phyloP scores from a whole-genome alignment of 1,139 yeast species.

The Torulaspora globosa region DNA sequence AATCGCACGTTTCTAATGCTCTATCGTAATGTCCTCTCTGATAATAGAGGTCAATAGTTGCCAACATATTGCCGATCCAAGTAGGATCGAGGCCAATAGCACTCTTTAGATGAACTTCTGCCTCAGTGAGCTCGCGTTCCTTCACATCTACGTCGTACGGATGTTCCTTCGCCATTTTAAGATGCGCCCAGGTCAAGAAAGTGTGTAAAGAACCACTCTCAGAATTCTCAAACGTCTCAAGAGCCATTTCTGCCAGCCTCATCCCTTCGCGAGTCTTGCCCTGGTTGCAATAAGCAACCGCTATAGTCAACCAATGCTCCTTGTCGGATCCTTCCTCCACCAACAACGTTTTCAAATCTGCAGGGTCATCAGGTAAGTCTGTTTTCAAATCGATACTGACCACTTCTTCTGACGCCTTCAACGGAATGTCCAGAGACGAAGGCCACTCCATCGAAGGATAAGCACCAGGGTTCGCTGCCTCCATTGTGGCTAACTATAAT shows the following conservation, averaged over 20 bases:
- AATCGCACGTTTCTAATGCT: conserved; percentile 60
- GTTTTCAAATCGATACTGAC: conserved; percentile 62
- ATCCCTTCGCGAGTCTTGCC: conserved; percentile 59
- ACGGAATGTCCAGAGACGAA: conserved; percentile 54
- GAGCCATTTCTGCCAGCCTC: conserved; percentile 59
- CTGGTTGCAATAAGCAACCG: conserved; percentile 69
- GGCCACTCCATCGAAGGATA: conserved; percentile 36
- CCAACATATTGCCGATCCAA: conserved; percentile 50
- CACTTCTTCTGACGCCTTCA: conserved; percentile 62
- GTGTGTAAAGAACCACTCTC: conserved; percentile 58
- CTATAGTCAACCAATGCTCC: conserved; percentile 80
- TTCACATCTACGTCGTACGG: conserved; percentile 30
- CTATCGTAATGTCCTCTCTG: conserved; percentile 55
- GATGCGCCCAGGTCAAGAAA: conserved; percentile 70
- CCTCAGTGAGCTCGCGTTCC: conserved; percentile 34
- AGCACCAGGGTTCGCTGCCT: conserved; percentile 26
- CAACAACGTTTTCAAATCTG: conserved; percentile 71
- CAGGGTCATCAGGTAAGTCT: conserved; percentile 86
- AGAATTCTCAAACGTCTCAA: conserved; percentile 41
- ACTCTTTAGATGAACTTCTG: conserved; percentile 38
- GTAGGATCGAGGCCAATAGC: conserved; percentile 42
- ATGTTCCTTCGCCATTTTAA: conserved; percentile 46
- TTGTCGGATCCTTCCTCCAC: conserved; percentile 73
- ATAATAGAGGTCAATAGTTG: conserved; percentile 53
- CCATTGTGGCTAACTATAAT: conserved; percentile 6